Base-by-base conservation (phyloP, 495 filamentous ascomycete species). In the Penicillium lividum region DNA sequence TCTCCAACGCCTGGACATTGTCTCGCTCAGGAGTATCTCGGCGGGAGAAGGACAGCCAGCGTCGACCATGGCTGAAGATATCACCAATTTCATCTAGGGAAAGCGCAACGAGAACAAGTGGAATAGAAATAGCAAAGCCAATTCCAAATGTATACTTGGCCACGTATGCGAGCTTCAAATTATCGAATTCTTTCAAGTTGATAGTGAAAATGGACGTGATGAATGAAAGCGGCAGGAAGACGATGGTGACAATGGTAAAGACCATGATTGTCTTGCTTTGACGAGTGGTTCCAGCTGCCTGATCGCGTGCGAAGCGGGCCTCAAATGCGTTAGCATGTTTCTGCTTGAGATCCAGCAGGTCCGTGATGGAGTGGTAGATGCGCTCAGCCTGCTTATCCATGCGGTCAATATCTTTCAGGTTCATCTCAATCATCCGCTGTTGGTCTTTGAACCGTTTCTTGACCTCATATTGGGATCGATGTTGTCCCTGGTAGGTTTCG, bases 201-300 rank as follows among this genome's bases (percentile, higher is more conserved):
- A 89, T 87, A 0, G 86, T 81, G 68, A 89, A 89, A 47, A 89
- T 81, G 2, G 83, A 81, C 0, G 84, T 79, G 58, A 89, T 88
- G 66, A 90, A 90, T 5, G 79, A 83, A 52, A 89, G 67, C 0
- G 86, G 86, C 4, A 90, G 71, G 74, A 89, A 89, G 31, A 89
- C 67, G 47, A 88, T 87, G 0, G 85, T 88, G 7, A 89, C 86
- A 57, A 89, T 84, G 6, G 88, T 91, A 60, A 90, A 90, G 7
- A 90, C 81, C 80, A 91, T 85, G 57, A 90, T 85, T 5, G 86
- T 89, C 60, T 88, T 85, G n/a, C 81, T 80, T 63, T 91, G 88
- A n/a, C 80, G 72, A 1, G 82, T 82, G 0, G 86, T 88, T 3
- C 82, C 83, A 1, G 82, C 78, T 1, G 86, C 85, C 60, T 89